These are phyloP conservation scores for Globisporangium viniferum DNA, from an alignment of 352 stramenopile species.

Conservation along the genomic window DNA sequence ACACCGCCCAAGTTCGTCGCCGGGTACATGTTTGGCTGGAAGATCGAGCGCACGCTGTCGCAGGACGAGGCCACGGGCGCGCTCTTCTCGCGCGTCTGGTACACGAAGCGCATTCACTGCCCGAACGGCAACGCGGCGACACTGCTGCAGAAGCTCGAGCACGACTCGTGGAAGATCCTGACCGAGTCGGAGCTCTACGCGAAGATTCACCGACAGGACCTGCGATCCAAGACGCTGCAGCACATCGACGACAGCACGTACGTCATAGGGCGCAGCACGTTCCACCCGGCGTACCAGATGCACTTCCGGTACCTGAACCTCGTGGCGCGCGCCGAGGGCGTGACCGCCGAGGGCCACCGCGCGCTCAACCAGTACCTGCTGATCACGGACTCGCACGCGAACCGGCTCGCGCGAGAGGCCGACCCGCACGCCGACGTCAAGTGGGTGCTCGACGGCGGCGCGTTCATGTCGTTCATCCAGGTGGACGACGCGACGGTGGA, in stretches of 20 bases:
- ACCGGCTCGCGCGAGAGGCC: slow-evolving; percentile 29
- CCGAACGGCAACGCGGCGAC: slow-evolving; percentile 20
- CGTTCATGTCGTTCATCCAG: slow-evolving; percentile 32
- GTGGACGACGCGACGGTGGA: slow-evolving; percentile 30
- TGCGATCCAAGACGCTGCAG: slow-evolving; percentile 32
- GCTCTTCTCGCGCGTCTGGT: slow-evolving; percentile 26
- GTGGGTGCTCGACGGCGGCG: slow-evolving; percentile 36
- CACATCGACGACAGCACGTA: slow-evolving; percentile 26
- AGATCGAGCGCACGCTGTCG: slow-evolving; percentile 25
- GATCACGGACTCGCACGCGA: slow-evolving; percentile 29
- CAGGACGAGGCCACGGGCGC: slow-evolving; percentile 13
- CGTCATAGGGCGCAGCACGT: slow-evolving; percentile 28
- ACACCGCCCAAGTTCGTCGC: slow-evolving; percentile 18
- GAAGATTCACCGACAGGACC: slow-evolving; percentile 22
- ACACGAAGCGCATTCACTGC: slow-evolving; percentile 33
- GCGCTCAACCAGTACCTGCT: slow-evolving; percentile 27
- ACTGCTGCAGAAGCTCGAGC: slow-evolving; percentile 27
- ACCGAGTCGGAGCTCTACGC: slow-evolving; percentile 26
- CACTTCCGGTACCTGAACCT: slow-evolving; percentile 37
- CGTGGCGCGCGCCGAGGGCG: slow-evolving; percentile 19
- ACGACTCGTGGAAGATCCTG: slow-evolving; percentile 32
- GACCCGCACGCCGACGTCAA: slow-evolving; percentile 23
- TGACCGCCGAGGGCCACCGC: slow-evolving; percentile 18
- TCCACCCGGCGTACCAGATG: slow-evolving; percentile 14
- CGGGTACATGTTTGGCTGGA: slow-evolving; percentile 30